Base-by-base conservation (phyloP, 2,329 filamentous ascomycete species). In the Madurella fahalii region DNA sequence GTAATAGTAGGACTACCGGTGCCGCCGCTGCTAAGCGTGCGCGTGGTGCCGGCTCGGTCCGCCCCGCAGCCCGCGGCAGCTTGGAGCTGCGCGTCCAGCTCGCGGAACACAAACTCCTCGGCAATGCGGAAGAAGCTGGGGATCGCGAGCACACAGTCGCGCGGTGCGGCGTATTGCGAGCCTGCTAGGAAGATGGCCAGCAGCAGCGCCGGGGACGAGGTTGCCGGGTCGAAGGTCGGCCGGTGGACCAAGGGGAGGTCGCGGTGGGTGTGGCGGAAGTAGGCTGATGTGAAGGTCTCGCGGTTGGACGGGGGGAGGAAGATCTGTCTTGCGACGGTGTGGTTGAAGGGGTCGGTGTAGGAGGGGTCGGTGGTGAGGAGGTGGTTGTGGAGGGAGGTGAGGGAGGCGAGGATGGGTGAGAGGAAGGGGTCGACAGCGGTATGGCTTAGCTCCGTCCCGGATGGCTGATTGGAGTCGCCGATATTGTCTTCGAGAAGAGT, bases 231-330 rank as follows among this genome's bases (percentile, higher is more conserved):
- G 41, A 68, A 68, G 9, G 54, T 57, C 5, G 66, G 58, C 7
- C 60, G 58, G 58, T 68, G 66, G 2, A 65, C 25, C 16, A 67
- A 48, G 18, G 67, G 66, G 11, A 68, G 62, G 54, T 68, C 63
- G 9, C 48, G 52, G 46, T 68, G 65, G 32, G 59, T 64, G 20
- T 62, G 52, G 9, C 61, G 62, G 54, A 65, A 68, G 55, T 62
- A 67, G n/a, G 56, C 55, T 1, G 56, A 42, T 2, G 62, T 52
- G 40, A 66, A 65, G 9, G 34, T 18, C 15, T 55, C 57, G 17
- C 62, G 49, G 52, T 60, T 64, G 7, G 53, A n/a, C 1, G 56
- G 44, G 11, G 61, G 25, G 3, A 25, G 58, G 50, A 68, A 62
- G 17, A 62, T 54, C 2, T 49, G 56, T 2, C 30, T 40, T 2